Evolutionary conservation across 108 stramenopile genomes (phyloP).

Genomic region (Poteriospumella lacustris): DNA sequence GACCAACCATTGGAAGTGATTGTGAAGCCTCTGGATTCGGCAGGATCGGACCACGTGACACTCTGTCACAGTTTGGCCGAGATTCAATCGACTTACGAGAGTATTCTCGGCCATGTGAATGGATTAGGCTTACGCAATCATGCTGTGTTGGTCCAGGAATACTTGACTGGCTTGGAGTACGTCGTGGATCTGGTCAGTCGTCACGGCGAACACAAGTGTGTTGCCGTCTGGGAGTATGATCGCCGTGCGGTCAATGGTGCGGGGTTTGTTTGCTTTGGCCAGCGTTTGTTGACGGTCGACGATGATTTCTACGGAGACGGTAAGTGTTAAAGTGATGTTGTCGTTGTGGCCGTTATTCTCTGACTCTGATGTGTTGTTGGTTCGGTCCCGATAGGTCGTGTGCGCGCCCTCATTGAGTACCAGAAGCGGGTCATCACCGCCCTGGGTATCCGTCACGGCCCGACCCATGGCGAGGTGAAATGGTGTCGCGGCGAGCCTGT

Average conservation of each 20-base stretch:
- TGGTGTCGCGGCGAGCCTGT: constrained; percentile 17
- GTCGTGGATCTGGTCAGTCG: constrained; percentile 79
- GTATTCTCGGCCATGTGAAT: constrained; percentile 74
- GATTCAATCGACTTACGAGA: constrained; percentile 74
- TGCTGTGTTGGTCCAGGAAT: constrained; percentile 75
- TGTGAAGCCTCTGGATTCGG: constrained; percentile 80
- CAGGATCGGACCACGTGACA: constrained; percentile 88
- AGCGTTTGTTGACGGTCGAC: not conserved
- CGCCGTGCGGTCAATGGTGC: constrained; percentile 69
- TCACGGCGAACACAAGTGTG: constrained; percentile 78
- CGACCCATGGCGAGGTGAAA: constrained; percentile 37
- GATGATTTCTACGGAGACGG: not conserved
- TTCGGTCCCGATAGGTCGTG: too few relatives aligned
- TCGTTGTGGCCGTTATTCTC: not conserved
- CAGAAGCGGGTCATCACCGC: constrained; percentile 25
- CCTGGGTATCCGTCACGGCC: constrained; percentile 43
- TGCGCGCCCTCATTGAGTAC: not conserved
- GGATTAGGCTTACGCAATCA: constrained; percentile 66
- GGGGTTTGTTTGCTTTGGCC: constrained; percentile 17
- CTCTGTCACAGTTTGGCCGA: constrained; percentile 78
- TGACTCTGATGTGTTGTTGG: not conserved
- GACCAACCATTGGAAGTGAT: constrained; percentile 73
- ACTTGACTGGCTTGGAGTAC: constrained; percentile 76
- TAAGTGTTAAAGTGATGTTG: not conserved
- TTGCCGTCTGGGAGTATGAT: constrained; percentile 90